Evolutionary conservation across 1,284 basidiomycete species (phyloP).

Genomic region (Melanopsichium pennsylvanicum): DNA sequence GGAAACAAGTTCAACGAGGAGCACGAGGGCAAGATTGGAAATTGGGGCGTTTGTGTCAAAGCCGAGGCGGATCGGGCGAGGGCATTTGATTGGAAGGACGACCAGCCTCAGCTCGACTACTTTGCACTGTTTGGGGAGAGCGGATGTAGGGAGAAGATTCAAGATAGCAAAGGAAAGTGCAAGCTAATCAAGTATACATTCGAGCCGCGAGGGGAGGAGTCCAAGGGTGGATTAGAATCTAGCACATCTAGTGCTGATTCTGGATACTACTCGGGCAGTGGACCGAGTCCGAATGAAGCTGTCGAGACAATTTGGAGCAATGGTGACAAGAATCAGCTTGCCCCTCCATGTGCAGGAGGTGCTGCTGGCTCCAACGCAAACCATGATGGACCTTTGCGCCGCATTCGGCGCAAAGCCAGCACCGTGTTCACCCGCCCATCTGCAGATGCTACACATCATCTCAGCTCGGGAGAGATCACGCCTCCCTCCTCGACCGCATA

Average conservation of each 20-base stretch:
- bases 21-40: constrained; percentile 37
- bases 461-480: constrained; percentile 3
- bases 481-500: constrained; percentile 32
- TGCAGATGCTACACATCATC: not conserved
- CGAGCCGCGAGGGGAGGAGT: constrained; percentile 10
- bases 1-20: constrained; percentile 29
- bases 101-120: constrained; percentile 34
- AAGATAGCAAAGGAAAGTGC: not conserved
- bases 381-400: not conserved
- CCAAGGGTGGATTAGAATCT: constrained; percentile 18
- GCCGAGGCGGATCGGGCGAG: constrained; percentile 52
- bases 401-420: constrained; percentile 20
- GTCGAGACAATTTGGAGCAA: not conserved
- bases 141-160: not conserved
- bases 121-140: constrained; percentile 21
- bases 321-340: not conserved
- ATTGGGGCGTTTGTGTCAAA: constrained; percentile 50
- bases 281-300: not conserved
- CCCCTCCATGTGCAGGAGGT: not conserved
- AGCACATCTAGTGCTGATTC: constrained; percentile 34
- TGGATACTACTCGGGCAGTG: constrained; percentile 19
- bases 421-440: constrained; percentile 3
- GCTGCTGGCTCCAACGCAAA: not conserved
- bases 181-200: constrained; percentile 33
- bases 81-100: constrained; percentile 53